Conservation (phyloP, 352 stramenopile genomes). For the Pythium utonaiense region DNA sequence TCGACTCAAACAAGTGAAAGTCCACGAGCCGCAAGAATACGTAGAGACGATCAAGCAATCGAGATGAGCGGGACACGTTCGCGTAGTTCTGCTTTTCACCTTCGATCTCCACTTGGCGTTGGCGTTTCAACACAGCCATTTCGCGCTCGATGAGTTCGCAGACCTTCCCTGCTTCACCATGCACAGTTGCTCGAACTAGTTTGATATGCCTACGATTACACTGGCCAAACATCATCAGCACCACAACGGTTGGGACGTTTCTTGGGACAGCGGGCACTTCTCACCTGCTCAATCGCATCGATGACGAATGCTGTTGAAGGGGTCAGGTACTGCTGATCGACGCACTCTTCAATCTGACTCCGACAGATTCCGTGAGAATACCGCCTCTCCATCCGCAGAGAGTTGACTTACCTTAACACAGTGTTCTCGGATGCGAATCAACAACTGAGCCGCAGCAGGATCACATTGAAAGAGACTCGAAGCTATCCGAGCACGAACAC, state of each 20-base stretch:
- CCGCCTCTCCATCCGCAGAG: neutral
- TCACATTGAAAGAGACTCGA: slow-evolving; percentile 58
- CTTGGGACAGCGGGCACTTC: neutral
- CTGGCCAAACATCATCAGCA: neutral
- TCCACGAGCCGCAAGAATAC: slow-evolving; percentile 49
- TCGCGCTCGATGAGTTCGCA: slow-evolving; percentile 6
- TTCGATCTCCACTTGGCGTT: slow-evolving; percentile 6
- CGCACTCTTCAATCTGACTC: neutral
- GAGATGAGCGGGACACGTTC: slow-evolving; percentile 16
- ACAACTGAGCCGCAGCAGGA: slow-evolving; percentile 26
- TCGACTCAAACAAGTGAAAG: slow-evolving; percentile 36
- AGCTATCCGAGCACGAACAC: slow-evolving; percentile 32
- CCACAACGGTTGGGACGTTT: no score
- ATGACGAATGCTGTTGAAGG: neutral
- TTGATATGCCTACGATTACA: slow-evolving; percentile 4
- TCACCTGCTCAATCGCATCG: neutral
- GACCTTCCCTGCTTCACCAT: neutral
- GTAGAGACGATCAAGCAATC: slow-evolving; percentile 51
- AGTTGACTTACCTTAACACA: slow-evolving; percentile 24
- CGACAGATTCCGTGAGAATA: neutral
- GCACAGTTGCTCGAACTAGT: neutral
- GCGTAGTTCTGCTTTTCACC: slow-evolving; percentile 17
- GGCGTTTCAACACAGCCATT: neutral
- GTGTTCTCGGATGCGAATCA: slow-evolving; percentile 30
- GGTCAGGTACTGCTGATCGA: neutral